Conservation (phyloP, 805 yeast species). For the Diddensiella santjacobensis region DNA sequence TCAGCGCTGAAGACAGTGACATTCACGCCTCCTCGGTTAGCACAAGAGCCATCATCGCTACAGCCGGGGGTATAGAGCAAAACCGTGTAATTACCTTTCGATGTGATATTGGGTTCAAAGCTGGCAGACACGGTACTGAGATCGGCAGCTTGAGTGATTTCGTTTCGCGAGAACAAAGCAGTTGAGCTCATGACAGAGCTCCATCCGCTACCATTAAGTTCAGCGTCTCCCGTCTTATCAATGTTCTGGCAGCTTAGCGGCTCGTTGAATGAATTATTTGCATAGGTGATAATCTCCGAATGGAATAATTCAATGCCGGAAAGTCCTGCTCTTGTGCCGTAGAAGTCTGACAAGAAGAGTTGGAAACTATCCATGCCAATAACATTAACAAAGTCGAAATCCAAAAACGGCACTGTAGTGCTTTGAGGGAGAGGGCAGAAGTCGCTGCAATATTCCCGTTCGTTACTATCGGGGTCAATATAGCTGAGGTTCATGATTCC, state of each 20-base stretch:
- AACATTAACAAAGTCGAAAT: slow-evolving; percentile 73
- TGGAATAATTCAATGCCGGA: slow-evolving; percentile 71
- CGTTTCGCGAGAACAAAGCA: slow-evolving; percentile 27
- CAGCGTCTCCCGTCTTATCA: slow-evolving; percentile 31
- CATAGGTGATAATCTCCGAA: slow-evolving; percentile 53
- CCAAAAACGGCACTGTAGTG: slow-evolving; percentile 54
- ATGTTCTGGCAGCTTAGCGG: slow-evolving; percentile 52
- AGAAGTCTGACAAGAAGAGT: slow-evolving; percentile 60
- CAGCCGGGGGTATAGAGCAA: slow-evolving; percentile 88
- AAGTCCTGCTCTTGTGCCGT: slow-evolving; percentile 66
- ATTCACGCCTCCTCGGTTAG: slow-evolving; percentile 68
- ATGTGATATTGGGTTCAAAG: slow-evolving; percentile 64
- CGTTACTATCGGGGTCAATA: slow-evolving; percentile 65
- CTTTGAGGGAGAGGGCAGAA: slow-evolving; percentile 68
- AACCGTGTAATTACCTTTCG: slow-evolving; percentile 71
- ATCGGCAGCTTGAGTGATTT: slow-evolving; percentile 30
- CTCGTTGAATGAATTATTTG: slow-evolving; percentile 68
- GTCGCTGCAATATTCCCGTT: slow-evolving; percentile 70
- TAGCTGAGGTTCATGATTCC: slow-evolving; percentile 92
- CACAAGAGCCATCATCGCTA: slow-evolving; percentile 59
- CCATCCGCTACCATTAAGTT: slow-evolving; percentile 32
- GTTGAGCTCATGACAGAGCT: slow-evolving; percentile 18
- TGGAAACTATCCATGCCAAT: slow-evolving; percentile 59
- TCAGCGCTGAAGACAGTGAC: slow-evolving; percentile 58
- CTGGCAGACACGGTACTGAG: slow-evolving; percentile 40